Evolutionary conservation across 2,329 filamentous ascomycete genomes (phyloP).

Genomic region (Byssochlamys sp.): DNA sequence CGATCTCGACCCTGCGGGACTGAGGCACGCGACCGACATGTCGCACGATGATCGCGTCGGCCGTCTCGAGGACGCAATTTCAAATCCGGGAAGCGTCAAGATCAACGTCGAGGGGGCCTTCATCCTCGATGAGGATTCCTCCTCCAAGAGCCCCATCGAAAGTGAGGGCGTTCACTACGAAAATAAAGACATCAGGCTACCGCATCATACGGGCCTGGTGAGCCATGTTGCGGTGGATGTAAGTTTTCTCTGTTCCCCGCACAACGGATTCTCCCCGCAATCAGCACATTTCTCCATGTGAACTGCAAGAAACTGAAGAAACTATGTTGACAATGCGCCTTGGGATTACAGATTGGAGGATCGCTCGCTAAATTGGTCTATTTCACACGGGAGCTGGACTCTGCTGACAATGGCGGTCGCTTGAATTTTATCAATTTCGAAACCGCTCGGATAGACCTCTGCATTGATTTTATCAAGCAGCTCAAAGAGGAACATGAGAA

Average conservation of each 20-base stretch:
- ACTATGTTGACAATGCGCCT: not conserved
- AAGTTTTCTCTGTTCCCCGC: conserved; percentile 33
- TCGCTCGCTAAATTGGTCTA: conserved; percentile 94
- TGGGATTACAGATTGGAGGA: conserved; percentile 67
- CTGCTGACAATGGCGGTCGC: conserved; percentile 70
- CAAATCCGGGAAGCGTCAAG: conserved; percentile 60
- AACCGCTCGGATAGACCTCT: conserved; percentile 86
- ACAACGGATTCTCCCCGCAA: conserved; percentile 22
- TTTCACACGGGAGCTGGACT: conserved; percentile 79
- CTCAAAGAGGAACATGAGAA: conserved; percentile 72
- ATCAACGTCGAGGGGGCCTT: conserved; percentile 97
- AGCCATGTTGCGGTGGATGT: conserved; percentile 96
- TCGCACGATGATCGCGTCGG: conserved; percentile 18
- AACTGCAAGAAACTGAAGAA: not conserved
- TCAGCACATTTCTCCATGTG: conserved; percentile 3
- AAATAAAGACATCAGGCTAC: conserved; percentile 87
- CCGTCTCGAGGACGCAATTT: conserved; percentile 40
- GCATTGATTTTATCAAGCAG: conserved; percentile 80
- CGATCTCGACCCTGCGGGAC: conserved; percentile 9
- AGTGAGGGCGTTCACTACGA: conserved; percentile 57
- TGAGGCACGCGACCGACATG: conserved; percentile 10
- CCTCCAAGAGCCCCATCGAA: conserved; percentile 40
- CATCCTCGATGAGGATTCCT: conserved; percentile 74
- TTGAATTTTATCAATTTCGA: conserved; percentile 95
- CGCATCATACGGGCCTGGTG: conserved; percentile 87